A percentile compares a stretch with the other conserved stretches of the same genome.
Evolutionary conservation across 768 basidiomycete genomes (phyloP).

Genomic region (Naganishia vishniacii): DNA sequence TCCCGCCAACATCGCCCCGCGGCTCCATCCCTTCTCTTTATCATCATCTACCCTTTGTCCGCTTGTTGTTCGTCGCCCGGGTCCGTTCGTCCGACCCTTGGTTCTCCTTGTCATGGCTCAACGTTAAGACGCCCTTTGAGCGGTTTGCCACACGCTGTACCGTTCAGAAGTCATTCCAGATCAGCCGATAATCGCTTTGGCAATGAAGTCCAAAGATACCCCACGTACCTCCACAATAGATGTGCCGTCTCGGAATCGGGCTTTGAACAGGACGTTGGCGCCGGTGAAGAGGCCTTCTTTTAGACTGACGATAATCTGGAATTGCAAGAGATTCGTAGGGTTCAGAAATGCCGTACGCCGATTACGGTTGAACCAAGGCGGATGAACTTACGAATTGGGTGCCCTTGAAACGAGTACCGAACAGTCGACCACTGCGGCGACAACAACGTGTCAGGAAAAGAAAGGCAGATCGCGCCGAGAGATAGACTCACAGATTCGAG

Average conservation of each 20-base stretch:
- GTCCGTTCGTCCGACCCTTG: not conserved
- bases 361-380: not conserved
- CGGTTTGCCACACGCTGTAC: conserved; percentile 11
- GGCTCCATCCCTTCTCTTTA: too few species aligned
- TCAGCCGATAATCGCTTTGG: not conserved
- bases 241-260: conserved; percentile 89
- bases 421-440: conserved; percentile 65
- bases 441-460: not conserved
- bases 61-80: not conserved
- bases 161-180: too few species aligned
- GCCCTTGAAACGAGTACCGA: conserved; percentile 93
- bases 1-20: too few species aligned
- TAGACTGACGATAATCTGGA: conserved; percentile 79
- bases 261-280: conserved; percentile 89
- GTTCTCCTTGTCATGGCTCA: conserved; percentile 14
- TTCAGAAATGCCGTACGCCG: not conserved
- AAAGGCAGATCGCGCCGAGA: too few species aligned
- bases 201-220: too few species aligned
- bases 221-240: conserved; percentile 65
- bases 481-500: conserved; percentile 17
- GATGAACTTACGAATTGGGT: conserved; percentile 56
- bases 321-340: not conserved
- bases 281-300: conserved; percentile 98
- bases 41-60: conserved; percentile 6
- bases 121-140: conserved; percentile 6